phyloP scores from a whole-genome alignment of 805 yeast species.

The Ogataea minuta region DNA sequence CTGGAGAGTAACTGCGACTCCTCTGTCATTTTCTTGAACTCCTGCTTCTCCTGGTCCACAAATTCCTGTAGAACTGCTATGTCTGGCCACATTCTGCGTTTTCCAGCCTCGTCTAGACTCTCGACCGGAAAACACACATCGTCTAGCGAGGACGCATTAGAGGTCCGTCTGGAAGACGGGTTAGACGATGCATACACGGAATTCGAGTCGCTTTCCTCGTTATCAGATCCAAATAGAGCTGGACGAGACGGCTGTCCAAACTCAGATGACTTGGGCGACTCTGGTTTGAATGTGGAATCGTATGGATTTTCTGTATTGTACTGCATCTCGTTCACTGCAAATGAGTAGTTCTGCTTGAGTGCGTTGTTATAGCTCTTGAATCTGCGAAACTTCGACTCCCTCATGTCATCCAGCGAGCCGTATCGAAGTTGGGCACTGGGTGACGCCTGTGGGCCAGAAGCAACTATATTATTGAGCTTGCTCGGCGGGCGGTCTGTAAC shows the following conservation, averaged over 20 bases:
- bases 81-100: slow-evolving; percentile 76
- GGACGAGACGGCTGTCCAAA: neutral
- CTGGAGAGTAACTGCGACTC: slow-evolving; percentile 29
- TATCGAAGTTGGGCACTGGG: neutral
- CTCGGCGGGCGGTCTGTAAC: slow-evolving; percentile 6
- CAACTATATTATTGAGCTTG: slow-evolving; percentile 3
- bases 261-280: slow-evolving; percentile 1
- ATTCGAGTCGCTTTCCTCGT: slow-evolving; percentile 19
- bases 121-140: slow-evolving; percentile 92
- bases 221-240: slow-evolving; percentile 7
- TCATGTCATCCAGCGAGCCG: slow-evolving; percentile 5
- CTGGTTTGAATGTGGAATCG: slow-evolving; percentile 9
- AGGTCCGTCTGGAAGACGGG: slow-evolving; percentile 59
- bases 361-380: slow-evolving; percentile 6
- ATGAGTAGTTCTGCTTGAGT: slow-evolving; percentile 11
- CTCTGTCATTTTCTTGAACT: slow-evolving; percentile 24
- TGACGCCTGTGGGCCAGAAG: slow-evolving; percentile 1
- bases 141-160: slow-evolving; percentile 72
- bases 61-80: slow-evolving; percentile 70
- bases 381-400: slow-evolving; percentile 3
- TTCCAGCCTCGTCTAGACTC: slow-evolving; percentile 37
- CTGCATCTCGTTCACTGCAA: neutral
- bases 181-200: slow-evolving; percentile 45
- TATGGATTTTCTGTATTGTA: slow-evolving; percentile 21
- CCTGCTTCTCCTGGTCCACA: slow-evolving; percentile 61